A percentile compares a stretch with the other conserved stretches of the same genome.
Evolutionary conservation across 306 rosid genomes (phyloP).

Genomic region (Cajanus cajan): DNA sequence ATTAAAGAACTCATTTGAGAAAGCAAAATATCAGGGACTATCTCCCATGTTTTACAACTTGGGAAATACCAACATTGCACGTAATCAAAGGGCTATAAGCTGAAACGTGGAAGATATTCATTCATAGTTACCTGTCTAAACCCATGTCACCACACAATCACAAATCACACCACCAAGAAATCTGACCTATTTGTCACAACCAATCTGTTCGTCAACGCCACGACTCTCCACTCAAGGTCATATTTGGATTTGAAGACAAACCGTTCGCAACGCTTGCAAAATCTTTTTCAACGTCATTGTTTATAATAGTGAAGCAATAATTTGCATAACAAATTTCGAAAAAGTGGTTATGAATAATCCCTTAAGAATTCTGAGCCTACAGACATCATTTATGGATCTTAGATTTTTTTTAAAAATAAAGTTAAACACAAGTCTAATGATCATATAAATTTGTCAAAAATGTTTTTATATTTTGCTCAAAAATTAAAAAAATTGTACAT

Average conservation of each 20-base stretch:
- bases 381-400: too few species aligned
- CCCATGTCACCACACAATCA: neutral
- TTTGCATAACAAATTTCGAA: neutral
- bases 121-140: neutral
- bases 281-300: neutral
- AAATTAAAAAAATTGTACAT: neutral
- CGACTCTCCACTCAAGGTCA: neutral
- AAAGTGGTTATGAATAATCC: too few species aligned
- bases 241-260: neutral
- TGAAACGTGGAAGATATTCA: slow-evolving; percentile 24
- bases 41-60: neutral
- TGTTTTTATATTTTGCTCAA: neutral
- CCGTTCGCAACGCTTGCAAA: neutral
- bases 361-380: too few species aligned
- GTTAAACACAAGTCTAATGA: too few species aligned
- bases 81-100: slow-evolving; percentile 3
- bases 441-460: too few species aligned
- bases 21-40: neutral
- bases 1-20: slow-evolving; percentile 10
- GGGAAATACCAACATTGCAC: neutral
- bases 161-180: slow-evolving; percentile 11
- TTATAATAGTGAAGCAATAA: neutral
- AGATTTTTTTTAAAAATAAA: too few species aligned
- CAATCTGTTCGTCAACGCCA: neutral
- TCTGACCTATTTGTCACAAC: neutral